phyloP scores from a whole-genome alignment of 2,329 filamentous ascomycete genomes.

The Malbranchea zuffiana region DNA sequence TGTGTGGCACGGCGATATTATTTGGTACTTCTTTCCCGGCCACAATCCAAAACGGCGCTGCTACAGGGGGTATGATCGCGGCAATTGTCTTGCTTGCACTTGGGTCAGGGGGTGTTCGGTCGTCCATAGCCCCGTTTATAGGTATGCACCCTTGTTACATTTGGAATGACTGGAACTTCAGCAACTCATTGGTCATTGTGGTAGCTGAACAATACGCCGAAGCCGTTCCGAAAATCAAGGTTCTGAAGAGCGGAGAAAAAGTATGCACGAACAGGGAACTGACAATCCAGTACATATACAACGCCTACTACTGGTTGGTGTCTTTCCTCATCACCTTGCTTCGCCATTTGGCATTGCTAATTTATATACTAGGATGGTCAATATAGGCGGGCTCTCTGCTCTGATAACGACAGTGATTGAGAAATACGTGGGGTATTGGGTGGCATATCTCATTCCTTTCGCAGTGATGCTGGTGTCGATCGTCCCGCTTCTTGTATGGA shows the following conservation, averaged over 20 bases:
- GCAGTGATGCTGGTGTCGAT: constrained; percentile 13
- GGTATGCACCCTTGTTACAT: too few relatives aligned
- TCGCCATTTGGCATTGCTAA: too few relatives aligned
- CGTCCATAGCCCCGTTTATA: constrained; percentile 28
- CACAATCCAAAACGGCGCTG: constrained; percentile 13
- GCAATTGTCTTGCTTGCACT: constrained; percentile 30
- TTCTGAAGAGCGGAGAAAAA: constrained; percentile 16
- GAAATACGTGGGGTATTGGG: constrained; percentile 49
- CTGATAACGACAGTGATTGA: constrained; percentile 54
- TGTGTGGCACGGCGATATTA: constrained; percentile 18
- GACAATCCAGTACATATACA: constrained; percentile 37
- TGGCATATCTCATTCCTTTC: constrained; percentile 43
- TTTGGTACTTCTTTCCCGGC: constrained; percentile 19
- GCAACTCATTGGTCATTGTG: constrained; percentile 1
- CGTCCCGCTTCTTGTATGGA: constrained; percentile 9
- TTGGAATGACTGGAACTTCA: background rate
- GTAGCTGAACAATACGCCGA: constrained; percentile 28
- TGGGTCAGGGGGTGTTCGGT: constrained; percentile 29
- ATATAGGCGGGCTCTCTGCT: constrained; percentile 51
- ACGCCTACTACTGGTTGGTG: constrained; percentile 29
- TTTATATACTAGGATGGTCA: constrained; percentile 42
- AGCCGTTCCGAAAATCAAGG: constrained; percentile 16
- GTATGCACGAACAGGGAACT: constrained; percentile 4
- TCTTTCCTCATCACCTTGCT: too few relatives aligned
- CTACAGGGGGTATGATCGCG: constrained; percentile 19